phyloP scores from a whole-genome alignment of 495 filamentous ascomycete genomes.

The Penicillium taxi region DNA sequence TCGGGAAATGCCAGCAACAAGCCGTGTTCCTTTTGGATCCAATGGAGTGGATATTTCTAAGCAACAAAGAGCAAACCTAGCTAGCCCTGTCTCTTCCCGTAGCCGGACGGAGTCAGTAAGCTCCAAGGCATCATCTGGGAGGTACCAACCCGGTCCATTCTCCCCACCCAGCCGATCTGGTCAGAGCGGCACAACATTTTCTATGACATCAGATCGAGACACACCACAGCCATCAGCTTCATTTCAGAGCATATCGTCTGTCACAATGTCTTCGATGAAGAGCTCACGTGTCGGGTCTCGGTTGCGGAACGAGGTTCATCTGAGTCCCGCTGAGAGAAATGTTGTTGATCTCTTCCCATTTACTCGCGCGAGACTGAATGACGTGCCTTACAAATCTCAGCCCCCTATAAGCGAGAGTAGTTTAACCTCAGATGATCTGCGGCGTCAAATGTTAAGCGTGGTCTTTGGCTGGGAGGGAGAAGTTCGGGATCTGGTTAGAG shows the following conservation, averaged over 20 bases:
- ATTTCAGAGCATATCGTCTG: slow-evolving; percentile 40
- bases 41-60: slow-evolving; percentile 36
- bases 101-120: slow-evolving; percentile 58
- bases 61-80: slow-evolving; percentile 49
- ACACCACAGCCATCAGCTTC: slow-evolving; percentile 36
- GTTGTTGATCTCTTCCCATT: slow-evolving; percentile 55
- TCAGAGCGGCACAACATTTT: slow-evolving; percentile 42
- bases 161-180: slow-evolving; percentile 37
- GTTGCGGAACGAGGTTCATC: slow-evolving; percentile 72
- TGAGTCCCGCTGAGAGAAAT: slow-evolving; percentile 52
- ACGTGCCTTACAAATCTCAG: slow-evolving; percentile 67
- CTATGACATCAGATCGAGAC: slow-evolving; percentile 30
- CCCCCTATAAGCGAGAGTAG: slow-evolving; percentile 52
- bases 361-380: slow-evolving; percentile 65
- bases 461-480: slow-evolving; percentile 95
- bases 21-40: slow-evolving; percentile 38
- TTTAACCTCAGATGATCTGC: slow-evolving; percentile 75
- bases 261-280: slow-evolving; percentile 57
- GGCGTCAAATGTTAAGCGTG: slow-evolving; percentile 83
- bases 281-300: slow-evolving; percentile 61
- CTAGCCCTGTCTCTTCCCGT: slow-evolving; percentile 55
- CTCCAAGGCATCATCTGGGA: slow-evolving; percentile 42
- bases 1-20: slow-evolving; percentile 16
- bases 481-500: slow-evolving; percentile 70
- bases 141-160: slow-evolving; percentile 27